Base-by-base conservation (phyloP, 1,284 basidiomycete species). In the Porogramme epimiltina region DNA sequence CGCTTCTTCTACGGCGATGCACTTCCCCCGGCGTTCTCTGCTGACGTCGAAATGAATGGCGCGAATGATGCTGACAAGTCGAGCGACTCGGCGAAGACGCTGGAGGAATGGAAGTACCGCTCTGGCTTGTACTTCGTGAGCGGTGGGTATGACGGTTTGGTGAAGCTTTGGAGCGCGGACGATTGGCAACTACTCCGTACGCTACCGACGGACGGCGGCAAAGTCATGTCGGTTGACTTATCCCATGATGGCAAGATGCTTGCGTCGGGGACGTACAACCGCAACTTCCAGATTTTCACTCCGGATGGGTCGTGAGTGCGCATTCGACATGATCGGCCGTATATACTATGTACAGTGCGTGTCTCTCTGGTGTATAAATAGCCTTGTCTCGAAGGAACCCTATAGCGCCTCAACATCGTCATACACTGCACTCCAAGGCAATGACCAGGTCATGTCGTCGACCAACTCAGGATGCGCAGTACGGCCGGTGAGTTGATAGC, bases 211-310 rank as follows among this genome's bases (percentile, higher is more conserved):
- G 96, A 98, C 67, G 89, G 91, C 5, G 95, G 95, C 31, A 98
- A 98, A 70, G 95, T 98, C 53, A 99, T 99, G 97, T 94, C 91
- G 31, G 94, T 96, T 26, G 97, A 99, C 69, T 78, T 98, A 22
- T 84, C 87, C 20, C 76, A 78, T 54, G 91, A 97, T 66, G 93
- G 87, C 20, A 87, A 87, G 65, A 81, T 93, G 66, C 81, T 98
- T 39, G 95, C 89, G 3, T 90, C 87, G 10, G 95, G 93, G 24
- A 95, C 93, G 51, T 97, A 93, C 70, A 94, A 92, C 72, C 80
- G 95, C 56, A 94, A 91, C 68, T 97, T 94, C 80, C 95, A 97
- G 69, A 75, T 98, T 47, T 97, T 91, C 70, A 79, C 86, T 49
- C 89, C 81, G 45, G 90, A 84, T 68, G 87, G 79, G 62, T 60